Evolutionary conservation across 192 early-diverging fungal genomes (phyloP), one percentile per base, ranked within the genome.

Genomic region (Neocallimastix lanati): DNA sequence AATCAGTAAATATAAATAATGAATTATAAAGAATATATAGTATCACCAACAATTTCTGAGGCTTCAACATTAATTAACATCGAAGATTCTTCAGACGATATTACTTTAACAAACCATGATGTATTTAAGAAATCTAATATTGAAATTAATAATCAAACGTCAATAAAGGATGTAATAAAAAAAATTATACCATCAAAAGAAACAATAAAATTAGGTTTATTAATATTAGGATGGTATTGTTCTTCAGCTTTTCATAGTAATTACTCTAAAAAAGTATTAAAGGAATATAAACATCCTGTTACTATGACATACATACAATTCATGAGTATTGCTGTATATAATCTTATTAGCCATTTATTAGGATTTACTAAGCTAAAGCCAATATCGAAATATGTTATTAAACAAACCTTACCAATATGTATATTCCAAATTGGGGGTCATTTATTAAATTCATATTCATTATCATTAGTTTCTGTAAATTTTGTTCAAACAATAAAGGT

Each of bases 401-500:
- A 67, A 67, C 50, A 67, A 67, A 93, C 91, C 5, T 81, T 89
- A 13, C 94, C 94, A 0, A 81, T 96, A 79, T 88, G 88, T 77
- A 82, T 89, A 25, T 96, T 96, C 85, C 89, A 93, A 82, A 94
- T 96, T 76, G 87, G 90, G 27, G 94, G 94, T 0, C 95, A 96
- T 87, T 86, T 94, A 14, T 92, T 95, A 80, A 92, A 92, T 1
- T 89, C 88, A 78, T 80, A 92, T 35, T 93, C 94, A n/a, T 91
- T 95, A 29, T 88, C 91, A 58, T 82, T 85, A 28, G 90, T 95
- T n/a, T 89, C 94, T 2, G 92, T 96, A 15, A 92, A 90, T 77
- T 90, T 95, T 82, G 91, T 93, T 15, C 95, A 96, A 80, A 96
- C 95, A 3, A 92, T 96, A 81, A 96, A 96, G 90, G 94, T 95